phyloP scores from a whole-genome alignment of 1,284 basidiomycete species.

The Wallemia ichthyophaga region DNA sequence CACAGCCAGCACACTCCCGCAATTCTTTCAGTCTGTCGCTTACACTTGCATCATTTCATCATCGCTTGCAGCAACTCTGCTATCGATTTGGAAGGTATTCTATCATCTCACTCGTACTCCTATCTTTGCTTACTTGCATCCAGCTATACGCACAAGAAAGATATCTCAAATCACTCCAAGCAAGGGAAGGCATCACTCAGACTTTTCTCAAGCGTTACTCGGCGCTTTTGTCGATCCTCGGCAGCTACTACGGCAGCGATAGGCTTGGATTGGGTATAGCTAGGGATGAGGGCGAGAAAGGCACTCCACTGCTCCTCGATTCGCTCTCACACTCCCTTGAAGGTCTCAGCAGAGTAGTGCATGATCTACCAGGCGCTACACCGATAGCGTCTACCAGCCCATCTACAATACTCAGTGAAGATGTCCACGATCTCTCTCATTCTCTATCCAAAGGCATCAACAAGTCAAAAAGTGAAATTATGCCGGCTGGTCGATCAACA shows the following conservation, averaged over 20 bases:
- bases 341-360: not conserved
- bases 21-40: not conserved
- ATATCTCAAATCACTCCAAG: not conserved
- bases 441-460: not conserved
- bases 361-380: not conserved
- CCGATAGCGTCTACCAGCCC: not conserved
- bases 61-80: not conserved
- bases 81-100: not conserved
- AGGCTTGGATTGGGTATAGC: not conserved
- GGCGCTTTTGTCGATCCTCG: not conserved
- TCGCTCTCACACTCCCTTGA: not conserved
- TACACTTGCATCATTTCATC: not conserved
- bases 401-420: not conserved
- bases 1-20: not conserved
- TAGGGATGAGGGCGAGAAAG: not conserved
- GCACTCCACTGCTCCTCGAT: not conserved
- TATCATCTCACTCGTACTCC: not conserved
- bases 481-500: not conserved
- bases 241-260: not conserved
- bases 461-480: not conserved
- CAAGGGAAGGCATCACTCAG: not conserved
- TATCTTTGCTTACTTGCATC: not conserved
- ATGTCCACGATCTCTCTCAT: not conserved
- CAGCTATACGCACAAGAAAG: not conserved
- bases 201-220: not conserved